Evolutionary conservation across 2,329 filamentous ascomycete species (phyloP).

Genomic region (Epicoccum sorghinum): DNA sequence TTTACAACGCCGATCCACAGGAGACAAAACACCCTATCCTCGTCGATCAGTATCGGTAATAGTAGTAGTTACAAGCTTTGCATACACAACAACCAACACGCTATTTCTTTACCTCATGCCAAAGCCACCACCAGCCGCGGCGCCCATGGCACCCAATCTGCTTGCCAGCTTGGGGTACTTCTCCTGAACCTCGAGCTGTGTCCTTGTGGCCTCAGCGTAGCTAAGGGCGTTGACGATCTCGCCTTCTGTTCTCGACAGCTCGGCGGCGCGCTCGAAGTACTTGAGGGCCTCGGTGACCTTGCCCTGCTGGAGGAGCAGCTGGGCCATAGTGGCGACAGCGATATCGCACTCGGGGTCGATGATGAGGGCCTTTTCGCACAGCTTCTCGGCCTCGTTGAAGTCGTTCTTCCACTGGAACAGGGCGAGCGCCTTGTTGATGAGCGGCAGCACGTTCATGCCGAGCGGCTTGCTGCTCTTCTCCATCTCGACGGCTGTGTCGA

Average conservation of each 20-base stretch:
- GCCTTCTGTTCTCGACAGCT: constrained; percentile 90
- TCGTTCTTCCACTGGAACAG: constrained; percentile 99
- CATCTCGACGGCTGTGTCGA: constrained; percentile 98
- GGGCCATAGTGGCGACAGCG: constrained; percentile 97
- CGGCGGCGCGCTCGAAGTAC: constrained; percentile 96
- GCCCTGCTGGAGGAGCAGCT: constrained; percentile 94
- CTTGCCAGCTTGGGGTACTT: constrained; percentile 60
- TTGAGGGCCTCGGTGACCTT: constrained; percentile 93
- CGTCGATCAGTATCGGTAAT: background rate
- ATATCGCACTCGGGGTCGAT: constrained; percentile 99
- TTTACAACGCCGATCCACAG: constrained; percentile 12
- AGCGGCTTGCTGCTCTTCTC: constrained; percentile 93
- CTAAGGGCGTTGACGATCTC: constrained; percentile 96
- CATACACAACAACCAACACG: background rate
- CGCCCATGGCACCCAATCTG: constrained; percentile 55
- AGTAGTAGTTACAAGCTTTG: constrained; percentile 16
- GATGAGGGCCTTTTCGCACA: constrained; percentile 96
- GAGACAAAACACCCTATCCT: background rate
- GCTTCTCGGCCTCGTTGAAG: constrained; percentile 89
- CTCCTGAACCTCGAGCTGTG: constrained; percentile 78
- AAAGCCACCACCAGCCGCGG: constrained; percentile 33
- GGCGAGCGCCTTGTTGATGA: constrained; percentile 98
- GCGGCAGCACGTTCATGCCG: constrained; percentile 94
- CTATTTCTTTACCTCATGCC: constrained; percentile 39
- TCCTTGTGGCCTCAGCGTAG: constrained; percentile 95